Evolutionary conservation across 768 basidiomycete species (phyloP).

Genomic region (Rhodotorula sphaerocarpa): DNA sequence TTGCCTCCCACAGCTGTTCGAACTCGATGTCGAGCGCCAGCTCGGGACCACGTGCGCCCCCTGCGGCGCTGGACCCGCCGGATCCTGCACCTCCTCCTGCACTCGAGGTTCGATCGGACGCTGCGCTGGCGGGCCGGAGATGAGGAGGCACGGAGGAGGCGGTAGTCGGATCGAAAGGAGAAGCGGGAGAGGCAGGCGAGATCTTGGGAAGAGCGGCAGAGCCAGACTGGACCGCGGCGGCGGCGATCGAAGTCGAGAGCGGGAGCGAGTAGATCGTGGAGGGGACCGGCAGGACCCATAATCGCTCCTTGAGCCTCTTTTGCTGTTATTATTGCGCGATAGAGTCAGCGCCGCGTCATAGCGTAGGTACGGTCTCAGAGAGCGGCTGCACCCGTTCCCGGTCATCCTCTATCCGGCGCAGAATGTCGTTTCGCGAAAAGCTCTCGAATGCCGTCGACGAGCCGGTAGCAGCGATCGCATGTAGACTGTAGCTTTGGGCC

Average conservation of each 20-base stretch:
- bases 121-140: neutral
- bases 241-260: neutral
- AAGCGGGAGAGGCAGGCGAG: conserved; percentile 45
- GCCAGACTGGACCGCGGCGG: conserved; percentile 18
- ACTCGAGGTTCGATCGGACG: neutral
- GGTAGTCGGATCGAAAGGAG: conserved; percentile 37
- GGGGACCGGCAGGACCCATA: conserved; percentile 48
- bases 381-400: conserved; percentile 43
- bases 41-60: conserved; percentile 17
- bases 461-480: neutral
- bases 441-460: conserved; percentile 26
- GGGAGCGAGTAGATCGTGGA: conserved; percentile 17
- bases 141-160: neutral
- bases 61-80: neutral
- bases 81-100: no score
- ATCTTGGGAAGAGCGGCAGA: conserved; percentile 33
- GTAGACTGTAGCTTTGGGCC: conserved; percentile 4
- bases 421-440: conserved; percentile 46
- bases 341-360: no score
- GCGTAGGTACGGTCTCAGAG: no score
- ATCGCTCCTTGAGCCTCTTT: conserved; percentile 47
- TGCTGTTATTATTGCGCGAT: no score
- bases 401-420: conserved; percentile 48
- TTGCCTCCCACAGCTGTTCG: conserved; percentile 52
- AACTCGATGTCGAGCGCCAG: conserved; percentile 45